Evolutionary conservation across 1,284 basidiomycete genomes (phyloP), one percentile per base, ranked within the genome.

Genomic region (Grifola frondosa): DNA sequence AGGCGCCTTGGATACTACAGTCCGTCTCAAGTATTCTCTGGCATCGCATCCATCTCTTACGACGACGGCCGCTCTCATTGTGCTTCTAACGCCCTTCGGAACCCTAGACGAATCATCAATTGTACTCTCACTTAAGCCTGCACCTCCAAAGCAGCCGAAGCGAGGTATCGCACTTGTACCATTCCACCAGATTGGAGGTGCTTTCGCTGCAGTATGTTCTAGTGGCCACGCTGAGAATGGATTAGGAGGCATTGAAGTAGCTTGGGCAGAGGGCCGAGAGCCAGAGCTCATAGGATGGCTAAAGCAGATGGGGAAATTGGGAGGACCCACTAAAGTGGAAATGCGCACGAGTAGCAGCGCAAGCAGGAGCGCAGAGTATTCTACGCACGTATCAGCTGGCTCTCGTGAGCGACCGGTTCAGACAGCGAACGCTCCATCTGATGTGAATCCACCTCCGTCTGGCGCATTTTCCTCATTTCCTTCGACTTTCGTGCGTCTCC

Each of bases 241-340:
- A 0, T 39, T 74, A 22, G 60, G 62, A 6, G 71, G 69, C n/a
- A 60, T 73, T 1, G 74, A 75, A 70, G 77, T 69, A 4, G 61
- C 63, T 13, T 80, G 76, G 75, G 72, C 68, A 6, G 67, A 56
- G 8, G 84, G 83, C 6, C 76, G 75, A 39, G 87, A 90, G 53
- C 91, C 91, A 2, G 76, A 72, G 28, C 82, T 91, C 56, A 67
- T 93, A 24, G 75, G 64, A 6, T 91, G 88, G 87, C 60, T 89
- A 61, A 86, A 80, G 65, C 79, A 78, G 58, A 80, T 76, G 66
- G 82, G 81, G 15, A 79, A 81, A 53, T 66, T 88, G 17, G 74
- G 75, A 10, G 60, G 60, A 8, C 16, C 15, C 29, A 34, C 28
- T 17, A 37, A 19, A 5, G 30, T 16, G 5, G 19, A 24, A 21